Base-by-base conservation (phyloP, 306 rosid species). In the Malus asiatica region DNA sequence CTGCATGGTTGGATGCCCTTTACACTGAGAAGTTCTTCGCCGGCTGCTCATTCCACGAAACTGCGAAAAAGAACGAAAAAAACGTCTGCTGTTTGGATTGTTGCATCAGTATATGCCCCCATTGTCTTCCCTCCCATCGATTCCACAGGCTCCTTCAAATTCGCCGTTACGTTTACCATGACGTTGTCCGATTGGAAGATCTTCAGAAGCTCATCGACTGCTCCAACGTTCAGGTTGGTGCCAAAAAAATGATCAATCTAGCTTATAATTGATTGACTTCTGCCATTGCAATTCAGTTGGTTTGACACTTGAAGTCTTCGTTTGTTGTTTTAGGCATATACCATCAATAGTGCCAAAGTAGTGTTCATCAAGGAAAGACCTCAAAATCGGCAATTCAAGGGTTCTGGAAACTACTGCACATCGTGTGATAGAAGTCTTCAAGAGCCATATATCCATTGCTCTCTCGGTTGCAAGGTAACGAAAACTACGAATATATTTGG, bases 1-100 rank as follows among this genome's bases (percentile, higher is more conserved):
- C 99, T 82, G 96, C 97, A 84, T 96, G 99, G 99, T 89, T 96
- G 89, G 98, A 96, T 78, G 98, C 99, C 60, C 96, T 96, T 23
- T 89, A 88, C 44, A 81, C 73, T 7, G 75, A 96, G 60, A 96
- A 89, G 48, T 96, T 96, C 92, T 96, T 96, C 40, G 91, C 83
- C 74, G 88, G 90, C 6, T 96, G 99, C 29, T 89, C 88, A 4
- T 86, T 70, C 62, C 99, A 96, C 66, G 99, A 96, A 73, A 88
- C 81, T 15, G 79, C 90, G 4, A 96, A 90, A 77, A 96, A 96
- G 91, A 96, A 96, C 48, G 99, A 96, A 79, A 92, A 92, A 89
- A 96, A 96, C 82, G 87, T 96, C 2, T 96, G 87, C 77, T 96
- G 99, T 74, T 88, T 96, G 80, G 99, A 96, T 89, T 96, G 99